These are phyloP conservation scores for Talaromyces piceae DNA, from an alignment of 2,329 filamentous ascomycete genomes.

Conservation along the genomic window DNA sequence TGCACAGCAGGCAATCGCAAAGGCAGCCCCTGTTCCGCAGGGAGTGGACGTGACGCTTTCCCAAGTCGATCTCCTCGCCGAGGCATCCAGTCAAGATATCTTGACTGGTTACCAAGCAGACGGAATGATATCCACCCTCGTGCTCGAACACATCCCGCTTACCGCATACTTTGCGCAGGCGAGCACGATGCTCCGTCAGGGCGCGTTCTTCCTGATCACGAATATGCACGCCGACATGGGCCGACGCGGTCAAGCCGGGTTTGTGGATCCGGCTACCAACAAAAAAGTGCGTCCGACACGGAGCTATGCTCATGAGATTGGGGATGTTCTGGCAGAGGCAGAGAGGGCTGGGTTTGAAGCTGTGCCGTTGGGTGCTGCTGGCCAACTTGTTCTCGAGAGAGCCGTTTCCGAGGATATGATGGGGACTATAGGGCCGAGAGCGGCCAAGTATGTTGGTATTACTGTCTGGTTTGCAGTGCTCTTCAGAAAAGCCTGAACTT, in stretches of 20 bases:
- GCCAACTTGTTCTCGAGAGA: conserved; percentile 34
- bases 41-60: conserved; percentile 20
- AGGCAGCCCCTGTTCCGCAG: neutral
- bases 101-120: conserved; percentile 24
- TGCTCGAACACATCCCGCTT: conserved; percentile 57
- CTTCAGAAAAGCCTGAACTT: conserved; percentile 29
- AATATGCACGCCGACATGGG: conserved; percentile 65
- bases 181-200: conserved; percentile 35
- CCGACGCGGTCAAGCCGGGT: conserved; percentile 52
- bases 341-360: conserved; percentile 39
- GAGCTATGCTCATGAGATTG: conserved; percentile 51
- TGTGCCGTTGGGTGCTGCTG: conserved; percentile 18
- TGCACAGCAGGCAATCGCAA: conserved; percentile 36
- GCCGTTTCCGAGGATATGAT: conserved; percentile 48
- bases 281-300: conserved; percentile 54
- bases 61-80: conserved; percentile 35
- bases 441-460: conserved; percentile 56
- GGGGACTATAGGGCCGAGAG: conserved; percentile 52
- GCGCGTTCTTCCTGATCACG: conserved; percentile 51
- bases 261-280: conserved; percentile 46
- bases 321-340: conserved; percentile 47
- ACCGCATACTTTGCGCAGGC: conserved; percentile 50
- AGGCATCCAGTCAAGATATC: conserved; percentile 8
- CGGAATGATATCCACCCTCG: conserved; percentile 53
- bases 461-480: conserved; percentile 48